Evolutionary conservation across 2,329 filamentous ascomycete species (phyloP).

Genomic region (Neodidymelliopsis sp.): DNA sequence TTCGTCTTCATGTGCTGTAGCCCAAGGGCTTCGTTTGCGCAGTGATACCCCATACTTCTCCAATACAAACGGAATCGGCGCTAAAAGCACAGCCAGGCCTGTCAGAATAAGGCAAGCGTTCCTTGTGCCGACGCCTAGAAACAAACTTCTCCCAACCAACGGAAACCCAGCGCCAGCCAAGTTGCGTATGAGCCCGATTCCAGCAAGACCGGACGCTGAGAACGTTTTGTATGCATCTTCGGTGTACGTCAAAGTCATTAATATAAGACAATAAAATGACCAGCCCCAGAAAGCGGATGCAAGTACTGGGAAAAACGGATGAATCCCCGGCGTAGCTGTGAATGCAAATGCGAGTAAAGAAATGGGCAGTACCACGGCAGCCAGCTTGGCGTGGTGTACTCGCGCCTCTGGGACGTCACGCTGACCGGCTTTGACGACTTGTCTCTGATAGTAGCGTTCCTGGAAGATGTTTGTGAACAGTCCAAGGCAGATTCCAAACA

Average conservation of each 20-base stretch:
- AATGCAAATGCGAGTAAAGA: conserved; percentile 50
- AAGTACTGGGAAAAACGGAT: conserved; percentile 57
- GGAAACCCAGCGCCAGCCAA: conserved; percentile 47
- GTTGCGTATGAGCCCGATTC: conserved; percentile 51
- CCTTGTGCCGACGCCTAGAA: conserved; percentile 39
- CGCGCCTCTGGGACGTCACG: conserved; percentile 54
- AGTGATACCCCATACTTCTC: conserved; percentile 44
- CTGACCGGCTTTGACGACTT: conserved; percentile 40
- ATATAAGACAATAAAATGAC: conserved; percentile 59
- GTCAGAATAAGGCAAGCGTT: conserved; percentile 43
- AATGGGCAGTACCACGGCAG: conserved; percentile 48
- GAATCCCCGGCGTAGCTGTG: conserved; percentile 34
- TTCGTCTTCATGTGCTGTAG: conserved; percentile 48
- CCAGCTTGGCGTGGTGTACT: conserved; percentile 51
- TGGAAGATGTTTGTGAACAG: conserved; percentile 56
- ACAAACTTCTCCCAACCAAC: conserved; percentile 40
- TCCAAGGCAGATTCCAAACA: conserved; percentile 53
- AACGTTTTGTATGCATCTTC: conserved; percentile 58
- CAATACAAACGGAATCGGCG: conserved; percentile 46
- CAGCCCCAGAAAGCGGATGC: conserved; percentile 60
- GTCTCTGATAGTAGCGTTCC: conserved; percentile 52
- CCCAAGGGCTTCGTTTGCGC: conserved; percentile 50
- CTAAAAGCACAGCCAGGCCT: conserved; percentile 36
- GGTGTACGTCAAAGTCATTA: conserved; percentile 59
- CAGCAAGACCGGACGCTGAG: conserved; percentile 53